Evolutionary conservation across 768 basidiomycete genomes (phyloP).

Genomic region (Paxillus ammoniavirescens): DNA sequence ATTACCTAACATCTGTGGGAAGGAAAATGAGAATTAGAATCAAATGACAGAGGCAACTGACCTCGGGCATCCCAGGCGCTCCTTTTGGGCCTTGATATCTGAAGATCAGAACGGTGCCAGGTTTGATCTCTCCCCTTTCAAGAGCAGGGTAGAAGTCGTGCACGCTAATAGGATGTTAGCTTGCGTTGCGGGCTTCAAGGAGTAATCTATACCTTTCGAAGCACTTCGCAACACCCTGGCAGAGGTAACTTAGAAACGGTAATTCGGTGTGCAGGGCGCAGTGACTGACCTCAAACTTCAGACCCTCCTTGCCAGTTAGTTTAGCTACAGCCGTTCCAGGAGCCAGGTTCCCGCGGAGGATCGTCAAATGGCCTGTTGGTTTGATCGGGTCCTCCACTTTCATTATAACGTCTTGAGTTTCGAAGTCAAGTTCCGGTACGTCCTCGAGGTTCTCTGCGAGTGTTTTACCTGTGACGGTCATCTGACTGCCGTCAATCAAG

Average conservation of each 20-base stretch:
- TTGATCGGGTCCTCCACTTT: conserved; percentile 81
- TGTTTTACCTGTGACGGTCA: conserved; percentile 92
- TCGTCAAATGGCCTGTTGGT: conserved; percentile 80
- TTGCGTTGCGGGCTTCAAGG: not conserved
- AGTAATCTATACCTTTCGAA: conserved; percentile 60
- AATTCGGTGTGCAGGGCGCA: not conserved
- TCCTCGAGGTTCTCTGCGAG: conserved; percentile 84
- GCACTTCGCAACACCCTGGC: conserved; percentile 70
- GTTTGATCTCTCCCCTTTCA: conserved; percentile 69
- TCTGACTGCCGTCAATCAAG: conserved; percentile 75
- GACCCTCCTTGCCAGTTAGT: conserved; percentile 90
- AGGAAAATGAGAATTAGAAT: conserved; percentile 1
- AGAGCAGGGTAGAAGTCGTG: conserved; percentile 74
- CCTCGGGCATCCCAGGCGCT: conserved; percentile 91
- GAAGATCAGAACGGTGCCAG: conserved; percentile 77
- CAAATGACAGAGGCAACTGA: conserved; percentile 18
- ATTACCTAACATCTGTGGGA: conserved; percentile 44
- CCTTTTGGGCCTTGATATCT: conserved; percentile 90
- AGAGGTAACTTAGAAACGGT: conserved; percentile 1
- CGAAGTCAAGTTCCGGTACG: conserved; percentile 68
- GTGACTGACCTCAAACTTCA: conserved; percentile 65
- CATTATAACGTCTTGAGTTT: conserved; percentile 73
- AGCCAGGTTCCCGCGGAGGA: conserved; percentile 85
- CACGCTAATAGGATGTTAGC: conserved; percentile 39
- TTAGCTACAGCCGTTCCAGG: conserved; percentile 90